These are phyloP conservation scores for Dactylorhiza incarnata DNA, from an alignment of 106 monocot genomes.

Conservation along the genomic window DNA sequence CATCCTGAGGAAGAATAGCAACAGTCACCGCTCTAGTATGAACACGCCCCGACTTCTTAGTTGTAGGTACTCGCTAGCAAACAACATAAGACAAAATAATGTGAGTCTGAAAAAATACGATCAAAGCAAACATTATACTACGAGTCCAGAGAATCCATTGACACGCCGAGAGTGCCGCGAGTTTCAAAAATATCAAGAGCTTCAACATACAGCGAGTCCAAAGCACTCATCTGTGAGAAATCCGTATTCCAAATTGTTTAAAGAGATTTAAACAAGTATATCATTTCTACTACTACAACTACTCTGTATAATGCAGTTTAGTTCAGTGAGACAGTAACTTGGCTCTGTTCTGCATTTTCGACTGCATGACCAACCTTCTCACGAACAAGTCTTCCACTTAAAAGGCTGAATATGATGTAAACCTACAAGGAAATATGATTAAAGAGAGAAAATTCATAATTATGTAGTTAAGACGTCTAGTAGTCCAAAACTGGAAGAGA, in stretches of 20 bases:
- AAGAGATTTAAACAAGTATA: neutral
- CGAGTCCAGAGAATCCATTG: constrained; percentile 41
- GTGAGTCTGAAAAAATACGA: neutral
- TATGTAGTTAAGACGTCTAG: neutral
- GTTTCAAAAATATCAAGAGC: constrained; percentile 59
- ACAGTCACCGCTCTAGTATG: constrained; percentile 97
- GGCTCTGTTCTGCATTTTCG: constrained; percentile 71
- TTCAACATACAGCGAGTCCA: constrained; percentile 50
- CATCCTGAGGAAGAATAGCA: constrained; percentile 97
- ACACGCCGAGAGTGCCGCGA: constrained; percentile 42
- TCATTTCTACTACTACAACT: neutral
- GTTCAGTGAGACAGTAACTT: constrained; percentile 27
- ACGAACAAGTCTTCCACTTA: constrained; percentile 59
- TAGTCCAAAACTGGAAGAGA: neutral
- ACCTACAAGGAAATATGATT: constrained; percentile 26
- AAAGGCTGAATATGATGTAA: constrained; percentile 61
- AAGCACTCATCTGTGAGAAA: constrained; percentile 60
- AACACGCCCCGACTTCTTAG: constrained; percentile 90
- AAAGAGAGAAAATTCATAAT: neutral
- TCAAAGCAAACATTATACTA: too few species aligned
- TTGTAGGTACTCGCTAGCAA: constrained; percentile 82
- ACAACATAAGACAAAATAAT: constrained; percentile 4
- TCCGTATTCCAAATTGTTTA: neutral
- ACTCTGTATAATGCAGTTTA: neutral
- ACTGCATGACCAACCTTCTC: constrained; percentile 83